A percentile compares a stretch with the other conserved stretches of the same genome.
Evolutionary conservation across 441 rosid genomes (phyloP).

Genomic region (Eruca vesicaria): DNA sequence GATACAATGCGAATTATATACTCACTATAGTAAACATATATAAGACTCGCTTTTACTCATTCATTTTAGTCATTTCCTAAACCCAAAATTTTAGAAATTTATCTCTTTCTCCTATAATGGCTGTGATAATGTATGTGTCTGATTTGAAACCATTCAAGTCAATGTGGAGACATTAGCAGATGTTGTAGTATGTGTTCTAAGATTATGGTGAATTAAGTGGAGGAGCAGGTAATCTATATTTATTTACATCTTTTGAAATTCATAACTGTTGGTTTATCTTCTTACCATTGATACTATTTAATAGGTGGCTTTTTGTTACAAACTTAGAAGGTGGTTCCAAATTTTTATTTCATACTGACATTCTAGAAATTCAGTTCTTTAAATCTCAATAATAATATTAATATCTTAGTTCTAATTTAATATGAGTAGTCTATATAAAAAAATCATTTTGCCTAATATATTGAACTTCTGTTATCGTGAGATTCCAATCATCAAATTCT

Average conservation of each 20-base stretch:
- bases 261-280: neutral
- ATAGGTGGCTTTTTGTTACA: neutral
- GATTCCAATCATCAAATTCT: no score
- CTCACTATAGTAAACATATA: no score
- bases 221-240: neutral
- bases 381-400: neutral
- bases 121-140: no score
- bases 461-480: no score
- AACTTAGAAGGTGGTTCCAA: neutral
- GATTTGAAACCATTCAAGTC: no score
- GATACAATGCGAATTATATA: neutral
- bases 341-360: neutral
- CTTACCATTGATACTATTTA: neutral
- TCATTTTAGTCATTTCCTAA: no score
- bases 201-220: neutral
- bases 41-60: no score
- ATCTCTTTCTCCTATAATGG: no score
- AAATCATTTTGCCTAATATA: no score
- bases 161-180: no score
- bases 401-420: neutral
- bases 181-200: neutral
- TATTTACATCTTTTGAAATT: neutral
- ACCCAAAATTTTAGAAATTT: no score
- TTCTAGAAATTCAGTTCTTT: neutral
- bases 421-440: neutral